phyloP scores from a whole-genome alignment of 768 basidiomycete species.

The Aureoboletus auriporus region DNA sequence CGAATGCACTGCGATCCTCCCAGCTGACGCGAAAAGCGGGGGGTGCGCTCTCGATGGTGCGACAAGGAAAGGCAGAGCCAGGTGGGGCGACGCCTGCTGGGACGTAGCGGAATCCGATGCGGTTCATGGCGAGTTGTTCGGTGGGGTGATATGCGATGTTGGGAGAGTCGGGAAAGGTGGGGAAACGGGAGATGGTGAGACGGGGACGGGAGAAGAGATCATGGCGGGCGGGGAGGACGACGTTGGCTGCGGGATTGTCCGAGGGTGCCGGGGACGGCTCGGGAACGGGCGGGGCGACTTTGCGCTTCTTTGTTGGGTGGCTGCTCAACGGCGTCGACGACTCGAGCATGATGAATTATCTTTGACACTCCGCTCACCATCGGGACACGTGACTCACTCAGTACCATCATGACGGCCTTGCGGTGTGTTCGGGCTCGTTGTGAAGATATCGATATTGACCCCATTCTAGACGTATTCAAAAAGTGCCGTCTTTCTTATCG shows the following conservation, averaged over 20 bases:
- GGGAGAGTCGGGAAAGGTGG: conserved; percentile 57
- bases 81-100: conserved; percentile 71
- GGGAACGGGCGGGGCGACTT: conserved; percentile 39
- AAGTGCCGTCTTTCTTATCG: conserved; percentile 38
- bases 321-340: conserved; percentile 26
- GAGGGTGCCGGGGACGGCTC: conserved; percentile 57
- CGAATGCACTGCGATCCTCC: conserved; percentile 85
- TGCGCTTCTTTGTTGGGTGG: conserved; percentile 44
- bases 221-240: conserved; percentile 59
- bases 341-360: conserved; percentile 16
- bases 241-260: conserved; percentile 41
- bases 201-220: conserved; percentile 69
- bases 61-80: conserved; percentile 57
- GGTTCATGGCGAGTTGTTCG: conserved; percentile 68
- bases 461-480: conserved; percentile 63
- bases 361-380: too few relatives aligned
- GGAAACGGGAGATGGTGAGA: conserved; percentile 71
- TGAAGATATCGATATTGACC: conserved; percentile 17
- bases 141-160: conserved; percentile 58
- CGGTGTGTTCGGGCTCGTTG: conserved; percentile 25
- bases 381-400: not conserved
- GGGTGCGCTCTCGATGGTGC: conserved; percentile 79
- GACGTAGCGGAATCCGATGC: conserved; percentile 74
- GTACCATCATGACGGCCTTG: conserved; percentile 35
- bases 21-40: conserved; percentile 71